phyloP scores from a whole-genome alignment of 768 basidiomycete genomes.

The Termitomyces sp. region DNA sequence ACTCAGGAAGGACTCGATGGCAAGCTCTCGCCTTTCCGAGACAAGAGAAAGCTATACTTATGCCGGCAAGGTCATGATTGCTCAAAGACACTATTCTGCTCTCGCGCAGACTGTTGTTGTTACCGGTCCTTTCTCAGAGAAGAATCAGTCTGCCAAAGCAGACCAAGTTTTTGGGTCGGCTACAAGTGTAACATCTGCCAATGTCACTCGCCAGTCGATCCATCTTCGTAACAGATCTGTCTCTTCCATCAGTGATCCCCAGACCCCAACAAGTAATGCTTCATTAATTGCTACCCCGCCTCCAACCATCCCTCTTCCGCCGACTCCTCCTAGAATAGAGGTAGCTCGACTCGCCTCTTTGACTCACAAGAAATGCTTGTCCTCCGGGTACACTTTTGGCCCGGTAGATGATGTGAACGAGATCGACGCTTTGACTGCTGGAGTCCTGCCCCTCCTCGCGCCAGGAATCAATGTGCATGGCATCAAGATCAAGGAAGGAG shows the following conservation, averaged over 20 bases:
- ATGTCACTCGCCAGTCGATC: constrained; percentile 27
- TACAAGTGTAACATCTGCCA: constrained; percentile 32
- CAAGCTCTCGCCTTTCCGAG: constrained; percentile 51
- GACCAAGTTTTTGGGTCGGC: constrained; percentile 32
- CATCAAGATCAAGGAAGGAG: constrained; percentile 49
- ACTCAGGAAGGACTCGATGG: constrained; percentile 48
- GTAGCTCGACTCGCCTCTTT: constrained; percentile 53
- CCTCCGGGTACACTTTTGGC: constrained; percentile 62
- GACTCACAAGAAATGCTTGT: constrained; percentile 60
- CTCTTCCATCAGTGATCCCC: constrained; percentile 44
- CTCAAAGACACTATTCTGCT: constrained; percentile 70
- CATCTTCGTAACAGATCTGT: constrained; percentile 65
- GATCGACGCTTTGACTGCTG: constrained; percentile 70
- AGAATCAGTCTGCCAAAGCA: constrained; percentile 27
- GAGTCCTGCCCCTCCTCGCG: constrained; percentile 63
- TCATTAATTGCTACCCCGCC: constrained; percentile 49
- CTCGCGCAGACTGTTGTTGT: constrained; percentile 64
- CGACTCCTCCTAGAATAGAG: constrained; percentile 68
- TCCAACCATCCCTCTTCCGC: constrained; percentile 67
- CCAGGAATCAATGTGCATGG: constrained; percentile 61
- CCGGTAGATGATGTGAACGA: constrained; percentile 57
- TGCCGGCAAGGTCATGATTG: constrained; percentile 64
- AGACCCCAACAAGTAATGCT: constrained; percentile 33
- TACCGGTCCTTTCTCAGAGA: constrained; percentile 41
- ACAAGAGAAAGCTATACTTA: constrained; percentile 49